phyloP scores from a whole-genome alignment of 495 filamentous ascomycete species.

The Aspergillus avenaceus region DNA sequence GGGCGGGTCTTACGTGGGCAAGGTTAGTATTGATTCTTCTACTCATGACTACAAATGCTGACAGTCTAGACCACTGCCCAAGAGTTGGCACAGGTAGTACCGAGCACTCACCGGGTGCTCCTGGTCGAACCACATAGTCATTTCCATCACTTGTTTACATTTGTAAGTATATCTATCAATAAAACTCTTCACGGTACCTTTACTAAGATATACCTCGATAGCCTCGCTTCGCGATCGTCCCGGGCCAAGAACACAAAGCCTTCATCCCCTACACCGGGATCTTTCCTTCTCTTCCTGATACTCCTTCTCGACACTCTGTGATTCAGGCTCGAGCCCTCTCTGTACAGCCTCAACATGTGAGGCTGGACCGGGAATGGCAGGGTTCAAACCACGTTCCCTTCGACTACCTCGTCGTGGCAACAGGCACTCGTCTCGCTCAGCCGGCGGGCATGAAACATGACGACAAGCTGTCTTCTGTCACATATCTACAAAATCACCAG shows the following conservation, averaged over 20 bases:
- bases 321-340: slow-evolving; percentile 41
- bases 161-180: slow-evolving; percentile 29
- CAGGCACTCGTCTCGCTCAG: slow-evolving; percentile 40
- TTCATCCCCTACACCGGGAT: slow-evolving; percentile 49
- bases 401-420: slow-evolving; percentile 45
- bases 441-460: slow-evolving; percentile 45
- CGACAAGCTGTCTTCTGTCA: slow-evolving; percentile 39
- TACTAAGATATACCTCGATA: slow-evolving; percentile 5
- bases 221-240: slow-evolving; percentile 48
- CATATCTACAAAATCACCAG: slow-evolving; percentile 38
- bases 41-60: slow-evolving; percentile 7
- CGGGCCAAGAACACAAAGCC: slow-evolving; percentile 50
- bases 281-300: slow-evolving; percentile 30
- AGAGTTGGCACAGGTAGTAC: slow-evolving; percentile 34
- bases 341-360: slow-evolving; percentile 31
- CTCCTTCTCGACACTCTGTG: slow-evolving; percentile 31
- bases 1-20: slow-evolving; percentile 41
- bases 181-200: not conserved
- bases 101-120: slow-evolving; percentile 38
- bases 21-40: slow-evolving; percentile 17
- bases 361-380: slow-evolving; percentile 46
- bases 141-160: slow-evolving; percentile 52
- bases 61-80: slow-evolving; percentile 27
- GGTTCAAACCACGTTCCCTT: slow-evolving; percentile 38
- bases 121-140: slow-evolving; percentile 49